These are phyloP conservation scores for Fusarium floridanum DNA, from an alignment of 2,329 filamentous ascomycete genomes.

Conservation along the genomic window DNA sequence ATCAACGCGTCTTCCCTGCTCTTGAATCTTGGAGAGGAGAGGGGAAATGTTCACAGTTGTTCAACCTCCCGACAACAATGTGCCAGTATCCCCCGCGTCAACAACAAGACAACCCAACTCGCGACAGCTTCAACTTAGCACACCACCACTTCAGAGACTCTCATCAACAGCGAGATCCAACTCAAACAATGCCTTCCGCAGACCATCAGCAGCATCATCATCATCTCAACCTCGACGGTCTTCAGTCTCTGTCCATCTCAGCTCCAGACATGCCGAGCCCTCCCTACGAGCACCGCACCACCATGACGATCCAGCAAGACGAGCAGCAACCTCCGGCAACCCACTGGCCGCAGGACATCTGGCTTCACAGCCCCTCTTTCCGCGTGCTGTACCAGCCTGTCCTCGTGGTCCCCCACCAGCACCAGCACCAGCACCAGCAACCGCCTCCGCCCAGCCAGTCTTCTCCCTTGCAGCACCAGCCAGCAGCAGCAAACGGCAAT, in stretches of 20 bases:
- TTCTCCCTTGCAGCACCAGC: conserved; percentile 8
- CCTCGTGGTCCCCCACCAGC: conserved; percentile 15
- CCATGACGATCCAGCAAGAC: conserved; percentile 14
- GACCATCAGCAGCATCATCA: background rate
- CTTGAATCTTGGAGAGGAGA: background rate
- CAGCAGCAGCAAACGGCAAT: background rate
- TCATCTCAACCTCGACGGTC: background rate
- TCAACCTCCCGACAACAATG: background rate
- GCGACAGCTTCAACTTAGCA: background rate
- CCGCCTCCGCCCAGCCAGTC: background rate
- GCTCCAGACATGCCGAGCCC: background rate
- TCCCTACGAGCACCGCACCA: conserved; percentile 13
- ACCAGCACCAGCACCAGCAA: background rate
- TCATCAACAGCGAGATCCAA: background rate
- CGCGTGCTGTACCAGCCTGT: conserved; percentile 33
- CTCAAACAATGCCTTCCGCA: background rate
- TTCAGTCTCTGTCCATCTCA: conserved; percentile 8
- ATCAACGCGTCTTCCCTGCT: background rate
- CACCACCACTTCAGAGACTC: background rate
- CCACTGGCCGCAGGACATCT: conserved; percentile 32
- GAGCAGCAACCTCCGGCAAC: background rate
- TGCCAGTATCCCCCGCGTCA: background rate
- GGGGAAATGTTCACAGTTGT: background rate
- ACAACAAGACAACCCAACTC: background rate
- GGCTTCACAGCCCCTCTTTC: conserved; percentile 22